These are phyloP conservation scores for Cystobasidium tubakii DNA, from an alignment of 768 basidiomycete genomes.

Conservation along the genomic window DNA sequence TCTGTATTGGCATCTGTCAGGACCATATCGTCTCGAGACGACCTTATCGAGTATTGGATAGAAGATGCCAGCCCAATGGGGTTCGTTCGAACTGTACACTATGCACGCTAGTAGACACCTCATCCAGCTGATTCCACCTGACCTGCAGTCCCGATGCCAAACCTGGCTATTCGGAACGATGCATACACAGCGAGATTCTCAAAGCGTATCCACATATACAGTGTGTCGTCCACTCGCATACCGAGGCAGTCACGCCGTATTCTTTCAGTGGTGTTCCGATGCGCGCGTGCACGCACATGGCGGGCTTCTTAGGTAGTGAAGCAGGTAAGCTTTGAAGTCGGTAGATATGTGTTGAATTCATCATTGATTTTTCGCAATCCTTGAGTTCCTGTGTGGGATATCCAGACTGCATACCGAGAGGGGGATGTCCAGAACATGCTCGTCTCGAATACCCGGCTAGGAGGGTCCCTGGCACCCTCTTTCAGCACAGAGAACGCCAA, in stretches of 20 bases:
- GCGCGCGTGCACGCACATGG: conserved; percentile 1
- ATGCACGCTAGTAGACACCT: too few relatives aligned
- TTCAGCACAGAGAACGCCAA: background rate
- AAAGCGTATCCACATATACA: conserved; percentile 1
- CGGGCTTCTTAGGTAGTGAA: conserved; percentile 2
- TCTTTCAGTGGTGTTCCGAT: conserved; percentile 4
- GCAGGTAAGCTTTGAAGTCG: background rate
- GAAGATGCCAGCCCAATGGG: conserved; percentile 1
- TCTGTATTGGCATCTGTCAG: background rate
- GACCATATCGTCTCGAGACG: background rate
- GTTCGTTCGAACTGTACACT: background rate
- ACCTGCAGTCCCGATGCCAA: background rate
- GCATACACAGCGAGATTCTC: conserved; percentile 14
- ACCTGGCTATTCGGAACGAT: conserved; percentile 13
- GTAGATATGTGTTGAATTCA: background rate
- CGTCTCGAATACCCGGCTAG: background rate
- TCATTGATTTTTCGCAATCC: too few relatives aligned
- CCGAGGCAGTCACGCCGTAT: background rate
- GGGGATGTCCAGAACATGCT: conserved; percentile 18
- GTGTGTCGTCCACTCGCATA: background rate
- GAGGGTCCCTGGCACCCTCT: background rate
- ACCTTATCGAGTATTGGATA: conserved; percentile 18
- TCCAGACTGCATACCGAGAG: background rate
- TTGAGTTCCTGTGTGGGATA: conserved; percentile 14
- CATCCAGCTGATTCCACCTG: background rate